phyloP scores from a whole-genome alignment of 2,329 filamentous ascomycete genomes.

The Colletotrichum viniferum region DNA sequence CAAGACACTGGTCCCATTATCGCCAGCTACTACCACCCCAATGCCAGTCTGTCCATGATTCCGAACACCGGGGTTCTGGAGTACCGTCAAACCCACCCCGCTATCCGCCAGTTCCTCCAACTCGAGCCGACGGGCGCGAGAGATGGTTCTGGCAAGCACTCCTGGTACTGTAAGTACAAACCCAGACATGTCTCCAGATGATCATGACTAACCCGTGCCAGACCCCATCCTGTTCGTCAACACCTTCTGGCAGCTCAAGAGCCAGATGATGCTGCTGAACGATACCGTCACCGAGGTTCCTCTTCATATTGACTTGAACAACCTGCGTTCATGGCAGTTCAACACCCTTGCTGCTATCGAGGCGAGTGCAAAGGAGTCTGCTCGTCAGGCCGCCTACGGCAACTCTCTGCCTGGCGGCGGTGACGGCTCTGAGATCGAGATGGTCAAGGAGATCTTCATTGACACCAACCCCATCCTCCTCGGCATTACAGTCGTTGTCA shows the following conservation, averaged over 20 bases:
- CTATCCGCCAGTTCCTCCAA: conserved; percentile 76
- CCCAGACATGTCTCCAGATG: neutral
- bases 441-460: conserved; percentile 94
- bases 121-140: conserved; percentile 82
- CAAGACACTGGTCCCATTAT: conserved; percentile 70
- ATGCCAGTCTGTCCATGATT: conserved; percentile 87
- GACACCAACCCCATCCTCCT: conserved; percentile 95
- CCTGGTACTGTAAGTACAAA: conserved; percentile 74
- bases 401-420: conserved; percentile 75
- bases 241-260: conserved; percentile 94
- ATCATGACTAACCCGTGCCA: conserved; percentile 24
- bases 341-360: conserved; percentile 84
- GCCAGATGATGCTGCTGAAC: conserved; percentile 91
- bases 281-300: conserved; percentile 84
- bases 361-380: conserved; percentile 82
- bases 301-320: conserved; percentile 82
- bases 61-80: conserved; percentile 76
- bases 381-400: conserved; percentile 78
- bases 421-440: conserved; percentile 93
- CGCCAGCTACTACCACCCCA: conserved; percentile 91
- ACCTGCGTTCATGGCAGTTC: conserved; percentile 89
- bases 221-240: conserved; percentile 88
- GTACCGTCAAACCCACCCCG: conserved; percentile 71
- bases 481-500: conserved; percentile 81
- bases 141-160: conserved; percentile 83